phyloP scores from a whole-genome alignment of 306 rosid species.

The Cicer judaicum region DNA sequence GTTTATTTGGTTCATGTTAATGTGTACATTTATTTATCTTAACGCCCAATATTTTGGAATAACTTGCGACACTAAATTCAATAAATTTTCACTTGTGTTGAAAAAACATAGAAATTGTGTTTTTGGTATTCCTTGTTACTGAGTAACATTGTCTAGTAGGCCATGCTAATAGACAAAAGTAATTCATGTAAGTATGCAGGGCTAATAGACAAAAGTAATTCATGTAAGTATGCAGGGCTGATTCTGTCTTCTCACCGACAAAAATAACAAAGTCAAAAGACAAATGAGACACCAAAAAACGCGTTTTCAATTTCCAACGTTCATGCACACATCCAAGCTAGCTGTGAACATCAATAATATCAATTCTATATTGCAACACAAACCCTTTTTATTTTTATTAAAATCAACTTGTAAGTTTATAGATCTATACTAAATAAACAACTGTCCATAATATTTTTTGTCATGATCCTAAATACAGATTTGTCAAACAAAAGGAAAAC shows the following conservation, averaged over 20 bases:
- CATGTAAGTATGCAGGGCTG: constrained; percentile 7
- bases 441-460: constrained; percentile 25
- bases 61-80: no score
- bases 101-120: no score
- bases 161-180: no score
- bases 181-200: no score
- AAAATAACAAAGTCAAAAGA: constrained; percentile 45
- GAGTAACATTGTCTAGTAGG: no score
- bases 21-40: no score
- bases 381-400: constrained; percentile 1
- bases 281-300: constrained; percentile 54
- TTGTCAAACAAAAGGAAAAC: constrained; percentile 32
- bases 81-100: no score
- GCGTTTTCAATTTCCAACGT: constrained; percentile 66
- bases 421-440: constrained; percentile 51
- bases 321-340: constrained; percentile 64
- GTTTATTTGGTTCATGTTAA: no score
- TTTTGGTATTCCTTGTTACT: no score
- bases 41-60: no score
- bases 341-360: constrained; percentile 61
- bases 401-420: constrained; percentile 12
- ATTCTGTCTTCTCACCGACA: constrained; percentile 46
- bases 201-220: no score
- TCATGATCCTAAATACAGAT: constrained; percentile 48
- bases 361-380: constrained; percentile 34